Percentiles rank a stretch among this genome's conserved stretches.
These are phyloP conservation scores for Mortierella sp. DNA, from an alignment of 371 early-diverging fungal genomes.

Conservation along the genomic window DNA sequence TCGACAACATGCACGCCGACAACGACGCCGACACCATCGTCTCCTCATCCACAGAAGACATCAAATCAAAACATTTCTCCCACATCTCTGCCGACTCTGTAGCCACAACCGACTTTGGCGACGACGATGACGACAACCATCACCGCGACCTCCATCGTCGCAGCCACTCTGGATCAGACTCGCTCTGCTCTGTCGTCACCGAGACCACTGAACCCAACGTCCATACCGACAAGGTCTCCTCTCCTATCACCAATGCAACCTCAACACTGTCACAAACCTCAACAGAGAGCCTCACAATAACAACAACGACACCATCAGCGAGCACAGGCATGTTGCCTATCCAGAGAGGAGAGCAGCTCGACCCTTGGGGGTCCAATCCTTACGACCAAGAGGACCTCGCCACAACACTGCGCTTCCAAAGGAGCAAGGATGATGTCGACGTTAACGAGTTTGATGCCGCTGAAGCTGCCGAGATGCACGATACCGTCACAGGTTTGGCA, in stretches of 20 bases:
- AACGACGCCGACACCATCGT: slow-evolving; percentile 33
- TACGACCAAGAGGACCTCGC: slow-evolving; percentile 50
- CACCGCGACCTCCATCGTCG: slow-evolving; percentile 33
- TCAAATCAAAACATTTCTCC: slow-evolving; percentile 42
- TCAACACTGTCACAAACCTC: background rate
- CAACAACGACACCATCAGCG: background rate
- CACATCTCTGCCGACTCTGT: slow-evolving; percentile 52
- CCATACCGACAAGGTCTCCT: background rate
- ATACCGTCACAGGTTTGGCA: slow-evolving; percentile 46
- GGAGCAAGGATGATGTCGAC: slow-evolving; percentile 28
- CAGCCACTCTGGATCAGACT: slow-evolving; percentile 30
- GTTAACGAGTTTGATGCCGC: slow-evolving; percentile 21
- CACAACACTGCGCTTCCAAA: slow-evolving; percentile 37
- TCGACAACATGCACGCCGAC: slow-evolving; percentile 30
- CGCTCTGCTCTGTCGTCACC: slow-evolving; percentile 25
- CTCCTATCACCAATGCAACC: background rate
- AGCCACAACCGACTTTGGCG: slow-evolving; percentile 28
- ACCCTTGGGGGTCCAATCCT: slow-evolving; percentile 52
- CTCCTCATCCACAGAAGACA: slow-evolving; percentile 15
- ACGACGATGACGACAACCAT: slow-evolving; percentile 39
- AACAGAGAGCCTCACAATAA: background rate
- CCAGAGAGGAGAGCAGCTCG: slow-evolving; percentile 8
- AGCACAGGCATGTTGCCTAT: slow-evolving; percentile 19
- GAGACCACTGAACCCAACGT: slow-evolving; percentile 2
- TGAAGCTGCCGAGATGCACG: slow-evolving; percentile 19